Percentiles rank a stretch among this genome's conserved stretches.
Conservation (phyloP, 208 protist genomes). For the Crithidia fasciculata region DNA sequence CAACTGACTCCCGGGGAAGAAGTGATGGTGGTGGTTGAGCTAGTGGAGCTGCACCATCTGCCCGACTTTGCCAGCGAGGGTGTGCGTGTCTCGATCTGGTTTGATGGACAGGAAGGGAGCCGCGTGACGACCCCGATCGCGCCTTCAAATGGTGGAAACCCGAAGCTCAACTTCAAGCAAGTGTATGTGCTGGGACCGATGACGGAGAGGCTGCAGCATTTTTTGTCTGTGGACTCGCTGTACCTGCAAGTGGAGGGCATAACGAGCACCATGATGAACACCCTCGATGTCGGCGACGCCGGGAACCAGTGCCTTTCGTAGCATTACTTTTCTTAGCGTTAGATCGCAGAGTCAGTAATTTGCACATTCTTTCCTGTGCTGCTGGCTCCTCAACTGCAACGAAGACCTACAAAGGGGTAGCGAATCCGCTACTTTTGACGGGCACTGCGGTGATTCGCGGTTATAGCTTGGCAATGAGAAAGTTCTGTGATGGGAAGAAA, state of each 20-base stretch:
- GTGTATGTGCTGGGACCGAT: constrained; percentile 51
- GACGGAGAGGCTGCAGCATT: constrained; percentile 42
- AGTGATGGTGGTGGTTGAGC: constrained; percentile 44
- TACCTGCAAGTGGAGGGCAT: constrained; percentile 60
- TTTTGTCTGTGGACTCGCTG: constrained; percentile 46
- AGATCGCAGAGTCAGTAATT: too few relatives aligned
- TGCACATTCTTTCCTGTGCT: too few relatives aligned
- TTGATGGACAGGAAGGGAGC: constrained; percentile 43
- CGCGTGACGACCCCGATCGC: constrained; percentile 43
- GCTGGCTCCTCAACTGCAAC: too few relatives aligned
- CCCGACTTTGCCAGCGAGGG: constrained; percentile 55
- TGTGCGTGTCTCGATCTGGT: constrained; percentile 56
- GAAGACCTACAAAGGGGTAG: too few relatives aligned
- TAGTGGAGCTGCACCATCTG: constrained; percentile 50
- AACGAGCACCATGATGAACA: constrained; percentile 43
- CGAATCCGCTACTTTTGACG: too few relatives aligned
- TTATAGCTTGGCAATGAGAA: too few relatives aligned
- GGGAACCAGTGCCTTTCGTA: constrained; percentile 3
- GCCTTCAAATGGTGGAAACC: constrained; percentile 44
- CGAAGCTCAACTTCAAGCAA: constrained; percentile 53
- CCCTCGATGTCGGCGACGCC: neutral
- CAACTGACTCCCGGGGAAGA: constrained; percentile 34
- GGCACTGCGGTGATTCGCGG: too few relatives aligned
- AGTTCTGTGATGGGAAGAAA: too few relatives aligned
- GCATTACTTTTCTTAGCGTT: neutral